A percentile compares a stretch with the other conserved stretches of the same genome.
Conservation (phyloP, 345 rosid genomes). For the Populus nigra region DNA sequence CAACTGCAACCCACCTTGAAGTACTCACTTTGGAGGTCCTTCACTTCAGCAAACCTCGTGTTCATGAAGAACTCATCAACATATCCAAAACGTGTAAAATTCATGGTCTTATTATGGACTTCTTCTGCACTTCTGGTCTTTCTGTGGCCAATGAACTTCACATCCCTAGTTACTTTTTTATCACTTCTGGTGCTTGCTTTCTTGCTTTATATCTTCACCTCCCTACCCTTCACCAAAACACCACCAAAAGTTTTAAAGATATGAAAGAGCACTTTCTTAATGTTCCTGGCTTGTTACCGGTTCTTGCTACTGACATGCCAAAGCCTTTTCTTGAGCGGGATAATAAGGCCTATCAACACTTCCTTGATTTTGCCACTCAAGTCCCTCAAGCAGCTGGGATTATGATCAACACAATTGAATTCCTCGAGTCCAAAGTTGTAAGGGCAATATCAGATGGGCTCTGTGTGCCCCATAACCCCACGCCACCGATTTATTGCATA, state of each 20-base stretch:
- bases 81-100: not conserved
- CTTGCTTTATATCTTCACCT: slow-evolving; percentile 9
- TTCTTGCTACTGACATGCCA: slow-evolving; percentile 21
- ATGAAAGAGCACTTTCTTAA: not conserved
- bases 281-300: slow-evolving; percentile 27
- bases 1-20: not conserved
- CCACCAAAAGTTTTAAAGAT: slow-evolving; percentile 17
- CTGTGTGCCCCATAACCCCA: slow-evolving; percentile 26
- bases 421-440: slow-evolving; percentile 42
- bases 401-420: slow-evolving; percentile 50
- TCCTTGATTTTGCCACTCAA: not conserved
- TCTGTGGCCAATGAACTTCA: slow-evolving; percentile 8
- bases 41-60: slow-evolving; percentile 13
- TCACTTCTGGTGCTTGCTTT: slow-evolving; percentile 2
- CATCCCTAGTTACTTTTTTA: slow-evolving; percentile 22
- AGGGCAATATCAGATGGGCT: slow-evolving; percentile 42
- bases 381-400: slow-evolving; percentile 31
- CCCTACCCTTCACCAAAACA: slow-evolving; percentile 10
- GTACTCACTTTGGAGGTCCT: slow-evolving; percentile 4
- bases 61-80: slow-evolving; percentile 18
- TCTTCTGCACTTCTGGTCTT: slow-evolving; percentile 17
- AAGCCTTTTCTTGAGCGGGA: slow-evolving; percentile 13
- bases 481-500: slow-evolving; percentile 42
- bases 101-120: slow-evolving; percentile 24
- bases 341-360: slow-evolving; percentile 4